phyloP scores from a whole-genome alignment of 202 grass and related monocot genomes.

The Digitaria exilis region DNA sequence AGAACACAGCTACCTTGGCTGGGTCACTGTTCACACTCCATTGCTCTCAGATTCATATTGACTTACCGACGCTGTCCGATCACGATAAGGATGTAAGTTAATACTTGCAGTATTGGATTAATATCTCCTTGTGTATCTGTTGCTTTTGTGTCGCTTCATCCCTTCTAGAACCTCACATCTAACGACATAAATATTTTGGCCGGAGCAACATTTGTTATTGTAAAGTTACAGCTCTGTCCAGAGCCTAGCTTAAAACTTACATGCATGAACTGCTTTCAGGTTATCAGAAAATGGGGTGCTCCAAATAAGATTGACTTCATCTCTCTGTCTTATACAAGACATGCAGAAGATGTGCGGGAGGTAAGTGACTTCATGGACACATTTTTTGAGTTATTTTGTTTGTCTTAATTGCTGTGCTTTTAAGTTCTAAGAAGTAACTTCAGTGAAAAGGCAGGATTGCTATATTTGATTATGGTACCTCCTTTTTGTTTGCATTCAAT shows the following conservation, averaged over 20 bases:
- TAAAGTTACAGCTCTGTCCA: not conserved
- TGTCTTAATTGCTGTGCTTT: not conserved
- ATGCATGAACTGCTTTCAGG: constrained; percentile 49
- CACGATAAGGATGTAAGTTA: constrained; percentile 80
- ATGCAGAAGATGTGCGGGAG: constrained; percentile 89
- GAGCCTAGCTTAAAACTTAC: not conserved
- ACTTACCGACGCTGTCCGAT: constrained; percentile 88
- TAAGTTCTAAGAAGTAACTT: not conserved
- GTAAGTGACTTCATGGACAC: constrained; percentile 39
- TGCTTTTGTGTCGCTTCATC: not conserved
- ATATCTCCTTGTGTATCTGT: not conserved
- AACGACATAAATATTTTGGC: not conserved
- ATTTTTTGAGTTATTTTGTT: constrained; percentile 8
- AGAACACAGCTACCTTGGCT: constrained; percentile 87
- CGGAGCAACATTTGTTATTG: not conserved
- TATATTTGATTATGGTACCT: not conserved
- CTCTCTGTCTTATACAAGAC: constrained; percentile 93
- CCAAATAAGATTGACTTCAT: constrained; percentile 98
- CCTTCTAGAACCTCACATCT: not conserved
- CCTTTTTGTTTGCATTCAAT: not conserved
- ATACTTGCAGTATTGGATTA: not conserved
- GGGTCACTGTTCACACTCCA: constrained; percentile 95
- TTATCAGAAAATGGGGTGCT: constrained; percentile 92
- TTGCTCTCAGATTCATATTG: constrained; percentile 92
- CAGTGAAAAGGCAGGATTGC: constrained; percentile 2